phyloP scores from a whole-genome alignment of 805 yeast species.

The Barnettozyma siamensis region DNA sequence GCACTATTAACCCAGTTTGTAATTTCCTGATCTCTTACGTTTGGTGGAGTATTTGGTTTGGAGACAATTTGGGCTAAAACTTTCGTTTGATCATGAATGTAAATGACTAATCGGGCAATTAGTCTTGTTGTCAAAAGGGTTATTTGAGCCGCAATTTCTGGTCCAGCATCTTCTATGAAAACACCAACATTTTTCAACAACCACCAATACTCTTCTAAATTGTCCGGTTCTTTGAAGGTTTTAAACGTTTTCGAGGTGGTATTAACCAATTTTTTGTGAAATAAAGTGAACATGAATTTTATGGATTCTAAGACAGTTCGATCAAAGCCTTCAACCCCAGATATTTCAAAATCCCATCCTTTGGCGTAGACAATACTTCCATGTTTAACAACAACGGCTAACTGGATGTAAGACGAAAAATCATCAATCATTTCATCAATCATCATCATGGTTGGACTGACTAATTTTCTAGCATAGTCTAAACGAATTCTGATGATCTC shows the following conservation, averaged over 20 bases:
- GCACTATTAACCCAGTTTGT: conserved; percentile 44
- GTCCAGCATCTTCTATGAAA: conserved; percentile 74
- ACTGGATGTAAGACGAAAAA: conserved; percentile 66
- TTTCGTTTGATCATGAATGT: conserved; percentile 64
- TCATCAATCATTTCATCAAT: conserved; percentile 91
- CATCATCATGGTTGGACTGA: conserved; percentile 89
- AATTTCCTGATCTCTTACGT: conserved; percentile 29
- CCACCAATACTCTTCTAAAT: conserved; percentile 76
- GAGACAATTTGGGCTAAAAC: conserved; percentile 44
- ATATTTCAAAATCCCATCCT: conserved; percentile 65
- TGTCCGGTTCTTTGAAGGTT: conserved; percentile 89
- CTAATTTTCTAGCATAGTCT: conserved; percentile 68
- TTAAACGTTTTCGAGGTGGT: conserved; percentile 67
- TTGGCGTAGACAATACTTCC: conserved; percentile 54
- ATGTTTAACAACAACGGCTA: conserved; percentile 70
- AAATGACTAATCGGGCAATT: conserved; percentile 60
- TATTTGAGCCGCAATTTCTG: conserved; percentile 74
- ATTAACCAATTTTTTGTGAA: conserved; percentile 74
- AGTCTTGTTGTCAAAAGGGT: conserved; percentile 59
- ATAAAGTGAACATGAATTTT: conserved; percentile 58
- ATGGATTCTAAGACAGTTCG: conserved; percentile 67
- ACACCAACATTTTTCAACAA: conserved; percentile 72
- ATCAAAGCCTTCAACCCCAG: conserved; percentile 61
- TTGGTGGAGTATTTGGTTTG: conserved; percentile 1
- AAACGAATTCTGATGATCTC: conserved; percentile 73